Evolutionary conservation across 2,329 filamentous ascomycete genomes (phyloP), one percentile per base, ranked within the genome.

Genomic region (Fusarium kyushuense): DNA sequence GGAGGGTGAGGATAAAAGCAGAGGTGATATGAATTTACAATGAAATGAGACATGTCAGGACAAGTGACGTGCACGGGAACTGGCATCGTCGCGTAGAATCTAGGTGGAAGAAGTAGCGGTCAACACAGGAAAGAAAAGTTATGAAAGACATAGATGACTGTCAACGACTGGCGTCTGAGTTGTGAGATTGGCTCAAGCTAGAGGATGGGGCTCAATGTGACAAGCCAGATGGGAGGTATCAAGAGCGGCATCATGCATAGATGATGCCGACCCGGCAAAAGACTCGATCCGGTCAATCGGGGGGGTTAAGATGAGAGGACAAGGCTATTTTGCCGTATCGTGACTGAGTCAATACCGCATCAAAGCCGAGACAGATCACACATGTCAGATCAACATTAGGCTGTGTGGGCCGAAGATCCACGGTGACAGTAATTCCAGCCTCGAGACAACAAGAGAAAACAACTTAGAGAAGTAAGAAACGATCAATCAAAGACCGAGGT

Each of bases 21-120:
- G 62, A 66, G 38, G 58, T 55, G 35, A 60, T 32, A 62, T 58
- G 65, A 63, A 51, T 63, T 68, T 52, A 52, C 58, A 51, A 52
- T 53, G 57, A 70, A 65, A 70, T 60, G 67, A 70, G 43, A 62
- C 54, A 61, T 64, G 58, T 65, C 63, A 42, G 58, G 60, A 64
- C 41, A 54, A 70, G 57, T 56, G 33, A 47, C 47, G 51, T 38
- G 19, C 41, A 54, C 40, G 67, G 54, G 48, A 63, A 62, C 51
- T 36, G 43, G 48, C 55, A 60, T 54, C 45, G 52, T 25, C 46
- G 56, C 54, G 56, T 59, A 59, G 57, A 65, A 36, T 40, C 47
- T 53, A 43, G 52, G 48, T 57, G 33, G 29, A 46, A 47, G 45
- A 67, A 60, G 58, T 49, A 67, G 61, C 45, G 65, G 56, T 58